Base-by-base conservation (phyloP, 768 basidiomycete species). In the Podaxis sp. region DNA sequence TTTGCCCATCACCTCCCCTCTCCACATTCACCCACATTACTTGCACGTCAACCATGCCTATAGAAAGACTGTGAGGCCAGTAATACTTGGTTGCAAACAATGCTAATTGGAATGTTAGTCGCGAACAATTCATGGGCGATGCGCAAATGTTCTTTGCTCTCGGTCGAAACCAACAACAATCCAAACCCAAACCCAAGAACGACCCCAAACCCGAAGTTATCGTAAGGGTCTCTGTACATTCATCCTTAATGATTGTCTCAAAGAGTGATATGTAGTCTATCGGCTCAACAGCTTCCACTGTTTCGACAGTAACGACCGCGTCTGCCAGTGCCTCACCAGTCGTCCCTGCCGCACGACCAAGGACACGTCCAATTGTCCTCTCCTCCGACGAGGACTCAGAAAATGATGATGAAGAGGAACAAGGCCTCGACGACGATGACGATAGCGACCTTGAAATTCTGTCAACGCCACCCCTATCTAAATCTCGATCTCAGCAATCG, bases 381-480 rank as follows among this genome's bases (percentile, higher is more conserved):
- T 79, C 78, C 28, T 75, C 77, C 36, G 79, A 79, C 54, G 76
- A 76, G 51, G 74, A 74, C 9, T 60, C 64, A 22, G 65, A 68
- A 38, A 17, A 54, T 40, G 44, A 66, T 12, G 62, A 57, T 33
- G 63, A 66, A 33, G 53, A 61, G 51, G 63, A 61, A 22, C 67
- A 59, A 19, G 66, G 66, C 3, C 39, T 40, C 13, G 40, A 67
- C 38, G 52, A 28, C 3, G 46, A 57, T 9, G 6, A 15, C 4
- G 61, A 56, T 39, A 63, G 54, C 26, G 61, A 63, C 13, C 22
- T 57, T 51, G 61, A 54, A 66, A 67, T 60, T 59, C 66, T 57
- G 51, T 60, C 51, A 59, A 30, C 57, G 40, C 19, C 61, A 58
- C 63, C 66, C 51, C 24, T 24, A 40, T 28, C 17, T 52, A 30